Percentiles rank a stretch among this genome's conserved stretches.
Evolutionary conservation across 2,329 filamentous ascomycete genomes (phyloP).

Genomic region (Verticillium nubilum): DNA sequence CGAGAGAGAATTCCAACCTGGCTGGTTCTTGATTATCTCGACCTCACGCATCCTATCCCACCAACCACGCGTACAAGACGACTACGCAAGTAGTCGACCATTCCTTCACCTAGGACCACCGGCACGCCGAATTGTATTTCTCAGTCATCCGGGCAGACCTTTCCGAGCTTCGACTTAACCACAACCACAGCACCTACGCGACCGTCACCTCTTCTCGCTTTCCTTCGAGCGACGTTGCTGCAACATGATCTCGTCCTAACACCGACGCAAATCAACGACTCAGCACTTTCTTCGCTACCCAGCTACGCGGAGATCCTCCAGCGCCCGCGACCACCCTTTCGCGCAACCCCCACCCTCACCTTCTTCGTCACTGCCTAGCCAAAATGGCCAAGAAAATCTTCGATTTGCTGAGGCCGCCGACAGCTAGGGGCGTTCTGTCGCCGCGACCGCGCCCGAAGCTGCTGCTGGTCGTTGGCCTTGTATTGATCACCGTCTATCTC

Average conservation of each 20-base stretch:
- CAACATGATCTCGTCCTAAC: not conserved
- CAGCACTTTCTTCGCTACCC: not conserved
- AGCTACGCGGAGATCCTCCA: not conserved
- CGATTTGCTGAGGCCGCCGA: conserved; percentile 20
- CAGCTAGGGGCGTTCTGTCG: conserved; percentile 14
- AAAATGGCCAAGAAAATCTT: conserved; percentile 3
- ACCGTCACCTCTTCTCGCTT: not conserved
- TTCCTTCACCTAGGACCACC: not conserved
- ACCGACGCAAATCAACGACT: not conserved
- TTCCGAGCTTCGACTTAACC: not conserved
- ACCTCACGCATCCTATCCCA: not conserved
- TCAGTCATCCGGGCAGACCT: not conserved
- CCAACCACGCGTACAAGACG: not conserved
- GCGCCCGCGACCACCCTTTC: not conserved
- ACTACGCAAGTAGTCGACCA: not conserved
- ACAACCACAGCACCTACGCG: not conserved
- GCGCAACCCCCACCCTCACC: not conserved
- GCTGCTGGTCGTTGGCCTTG: conserved; percentile 33
- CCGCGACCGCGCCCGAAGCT: conserved; percentile 34
- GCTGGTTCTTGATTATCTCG: not conserved
- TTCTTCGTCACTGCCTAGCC: not conserved
- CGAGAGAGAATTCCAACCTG: not conserved
- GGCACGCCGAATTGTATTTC: not conserved
- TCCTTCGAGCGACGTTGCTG: not conserved
- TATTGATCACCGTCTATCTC: conserved; percentile 36